Evolutionary conservation across 495 filamentous ascomycete genomes (phyloP), one percentile per base, ranked within the genome.

Genomic region (Penicillium atrosanguineum): DNA sequence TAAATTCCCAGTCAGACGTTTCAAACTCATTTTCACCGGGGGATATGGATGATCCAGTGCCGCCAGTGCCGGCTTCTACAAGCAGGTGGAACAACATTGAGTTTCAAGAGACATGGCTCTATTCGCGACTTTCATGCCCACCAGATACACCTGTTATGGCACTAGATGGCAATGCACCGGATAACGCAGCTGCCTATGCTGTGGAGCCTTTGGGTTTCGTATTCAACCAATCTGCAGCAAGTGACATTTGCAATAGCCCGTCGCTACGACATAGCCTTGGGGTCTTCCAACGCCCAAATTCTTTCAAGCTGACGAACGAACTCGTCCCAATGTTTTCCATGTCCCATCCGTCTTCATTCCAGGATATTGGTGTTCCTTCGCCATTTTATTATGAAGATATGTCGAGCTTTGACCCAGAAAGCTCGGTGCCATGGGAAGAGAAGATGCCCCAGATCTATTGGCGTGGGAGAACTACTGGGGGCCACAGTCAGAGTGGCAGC

Each of bases 391-490:
- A 53, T 14, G 44, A 46, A 20, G 44, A 26, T 1, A 21, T 49
- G 9, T 14, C 47, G 4, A 19, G 16, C 2, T 59, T 42, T 39
- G 48, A 59, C 4, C 16, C 36, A 15, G 45, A 52, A 18, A 12
- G 12, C 7, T 19, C 47, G 1, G 36, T 56, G 1, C 9, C 28
- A 6, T 62, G 60, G 60, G 60, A 62, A n/a, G 14, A 25, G 6
- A 56, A 52, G 41, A 53, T 14, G 23, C 18, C 15, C 11, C 44
- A 59, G 19, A 7, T 79, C 3, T 79, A 78, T 56, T 80, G 77
- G 77, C 66, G 72, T 4, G 77, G 77, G 4, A 63, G 60, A 7
- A 74, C 59, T 8, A 80, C 70, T 0, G 77, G 77, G 41, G 72
- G 70, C 6, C 61, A 55, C 29, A 55, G 55, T 31, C 36, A 19